Conservation (phyloP, 1,284 basidiomycete species). For the Nidula niveotomentosa region DNA sequence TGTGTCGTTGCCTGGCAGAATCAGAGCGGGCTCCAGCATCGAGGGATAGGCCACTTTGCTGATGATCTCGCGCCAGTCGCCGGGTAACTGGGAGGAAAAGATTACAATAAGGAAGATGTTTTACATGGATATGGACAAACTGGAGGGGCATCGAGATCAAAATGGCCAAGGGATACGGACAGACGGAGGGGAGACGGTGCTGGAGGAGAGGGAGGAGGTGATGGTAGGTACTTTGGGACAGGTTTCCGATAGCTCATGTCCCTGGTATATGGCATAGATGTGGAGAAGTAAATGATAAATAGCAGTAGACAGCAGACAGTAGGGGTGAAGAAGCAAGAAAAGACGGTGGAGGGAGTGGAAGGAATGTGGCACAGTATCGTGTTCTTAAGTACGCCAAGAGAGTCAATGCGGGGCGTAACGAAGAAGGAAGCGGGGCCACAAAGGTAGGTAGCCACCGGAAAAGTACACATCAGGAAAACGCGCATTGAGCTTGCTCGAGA, state of each 20-base stretch:
- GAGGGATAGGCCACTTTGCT: slow-evolving; percentile 27
- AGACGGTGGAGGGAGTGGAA: neutral
- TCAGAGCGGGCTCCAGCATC: neutral
- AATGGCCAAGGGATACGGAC: neutral
- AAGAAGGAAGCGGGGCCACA: neutral
- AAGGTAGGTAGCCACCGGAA: neutral
- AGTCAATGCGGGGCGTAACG: neutral
- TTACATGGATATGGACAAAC: slow-evolving; percentile 28
- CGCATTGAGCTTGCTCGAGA: neutral
- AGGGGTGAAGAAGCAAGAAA: slow-evolving; percentile 3
- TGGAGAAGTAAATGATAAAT: slow-evolving; percentile 4
- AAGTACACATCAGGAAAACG: neutral
- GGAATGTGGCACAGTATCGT: neutral
- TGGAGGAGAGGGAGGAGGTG: slow-evolving; percentile 50
- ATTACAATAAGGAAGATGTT: slow-evolving; percentile 6
- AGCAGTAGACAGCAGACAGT: neutral
- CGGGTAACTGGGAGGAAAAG: slow-evolving; percentile 38
- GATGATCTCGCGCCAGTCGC: slow-evolving; percentile 49
- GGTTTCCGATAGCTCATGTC: slow-evolving; percentile 66
- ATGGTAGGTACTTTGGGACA: slow-evolving; percentile 61
- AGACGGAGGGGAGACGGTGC: slow-evolving; percentile 21
- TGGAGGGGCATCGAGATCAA: slow-evolving; percentile 32
- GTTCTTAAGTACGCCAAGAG: neutral
- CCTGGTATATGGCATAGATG: slow-evolving; percentile 27
- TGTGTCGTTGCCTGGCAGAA: neutral